These are phyloP conservation scores for Firmiana major DNA, from an alignment of 345 rosid genomes.

Conservation along the genomic window DNA sequence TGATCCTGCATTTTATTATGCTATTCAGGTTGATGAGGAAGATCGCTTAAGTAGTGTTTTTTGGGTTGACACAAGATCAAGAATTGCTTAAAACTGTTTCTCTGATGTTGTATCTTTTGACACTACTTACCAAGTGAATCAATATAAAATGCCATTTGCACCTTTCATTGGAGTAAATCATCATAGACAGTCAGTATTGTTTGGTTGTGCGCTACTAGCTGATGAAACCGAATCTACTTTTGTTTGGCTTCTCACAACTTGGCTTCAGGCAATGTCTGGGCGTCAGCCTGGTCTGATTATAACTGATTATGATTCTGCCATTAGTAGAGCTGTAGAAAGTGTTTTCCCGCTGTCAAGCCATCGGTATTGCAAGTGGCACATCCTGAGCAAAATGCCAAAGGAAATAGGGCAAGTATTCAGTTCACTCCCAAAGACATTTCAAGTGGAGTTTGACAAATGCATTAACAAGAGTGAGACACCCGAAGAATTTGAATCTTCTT, in stretches of 20 bases:
- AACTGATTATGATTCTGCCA: constrained; percentile 29
- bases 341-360: constrained; percentile 24
- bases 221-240: constrained; percentile 31
- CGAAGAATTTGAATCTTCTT: constrained; percentile 32
- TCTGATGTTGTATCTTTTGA: constrained; percentile 30
- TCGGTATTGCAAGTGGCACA: constrained; percentile 32
- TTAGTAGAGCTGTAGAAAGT: constrained; percentile 25
- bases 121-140: constrained; percentile 27
- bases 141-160: constrained; percentile 33
- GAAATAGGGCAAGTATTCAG: constrained; percentile 24
- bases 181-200: constrained; percentile 30
- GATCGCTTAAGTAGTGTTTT: constrained; percentile 29
- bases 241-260: constrained; percentile 34
- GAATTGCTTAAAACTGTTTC: constrained; percentile 26
- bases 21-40: constrained; percentile 32
- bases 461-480: constrained; percentile 25
- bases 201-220: constrained; percentile 32
- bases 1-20: constrained; percentile 29
- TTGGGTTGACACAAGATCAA: constrained; percentile 33
- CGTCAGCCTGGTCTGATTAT: constrained; percentile 24
- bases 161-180: constrained; percentile 34
- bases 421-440: constrained; percentile 27
- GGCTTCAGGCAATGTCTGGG: constrained; percentile 33
- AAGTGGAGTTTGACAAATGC: constrained; percentile 25
- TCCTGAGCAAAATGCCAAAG: constrained; percentile 30